Evolutionary conservation across 306 rosid genomes (phyloP).

Genomic region (Castanea mollissima): DNA sequence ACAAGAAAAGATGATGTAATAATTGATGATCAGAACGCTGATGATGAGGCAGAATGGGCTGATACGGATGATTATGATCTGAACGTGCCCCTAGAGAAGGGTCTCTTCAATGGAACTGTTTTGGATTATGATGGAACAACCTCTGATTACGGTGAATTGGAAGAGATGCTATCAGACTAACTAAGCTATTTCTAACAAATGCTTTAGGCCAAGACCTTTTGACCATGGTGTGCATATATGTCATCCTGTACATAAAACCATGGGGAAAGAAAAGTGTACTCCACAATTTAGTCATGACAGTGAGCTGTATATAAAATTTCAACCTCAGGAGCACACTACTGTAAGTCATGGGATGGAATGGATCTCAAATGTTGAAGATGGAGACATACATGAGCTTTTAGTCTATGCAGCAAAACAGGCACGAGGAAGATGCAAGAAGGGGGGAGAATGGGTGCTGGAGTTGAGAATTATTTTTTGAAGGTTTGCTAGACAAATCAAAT

Average conservation of each 20-base stretch:
- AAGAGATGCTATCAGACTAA: slow-evolving; percentile 89
- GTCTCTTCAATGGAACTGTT: slow-evolving; percentile 44
- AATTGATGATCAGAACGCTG: slow-evolving; percentile 41
- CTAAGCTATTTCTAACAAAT: slow-evolving; percentile 20
- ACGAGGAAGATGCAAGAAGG: not conserved
- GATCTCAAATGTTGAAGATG: slow-evolving; percentile 18
- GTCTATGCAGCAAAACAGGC: not conserved
- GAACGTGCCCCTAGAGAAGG: slow-evolving; percentile 53
- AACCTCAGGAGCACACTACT: slow-evolving; percentile 14
- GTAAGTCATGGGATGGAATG: slow-evolving; percentile 11
- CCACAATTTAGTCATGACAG: slow-evolving; percentile 5
- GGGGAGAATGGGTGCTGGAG: not conserved
- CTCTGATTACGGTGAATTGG: slow-evolving; percentile 82
- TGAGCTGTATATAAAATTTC: not conserved
- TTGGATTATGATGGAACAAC: slow-evolving; percentile 61
- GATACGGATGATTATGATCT: slow-evolving; percentile 62
- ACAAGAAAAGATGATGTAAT: slow-evolving; percentile 39
- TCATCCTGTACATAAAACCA: slow-evolving; percentile 25
- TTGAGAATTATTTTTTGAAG: not conserved
- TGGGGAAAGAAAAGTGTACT: not conserved
- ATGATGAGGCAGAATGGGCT: slow-evolving; percentile 61
- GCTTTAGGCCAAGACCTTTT: slow-evolving; percentile 12
- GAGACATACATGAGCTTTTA: not conserved
- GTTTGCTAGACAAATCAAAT: not conserved
- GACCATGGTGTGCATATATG: not conserved